These are phyloP conservation scores for Serendipita sp. DNA, from an alignment of 768 basidiomycete species.

Conservation along the genomic window DNA sequence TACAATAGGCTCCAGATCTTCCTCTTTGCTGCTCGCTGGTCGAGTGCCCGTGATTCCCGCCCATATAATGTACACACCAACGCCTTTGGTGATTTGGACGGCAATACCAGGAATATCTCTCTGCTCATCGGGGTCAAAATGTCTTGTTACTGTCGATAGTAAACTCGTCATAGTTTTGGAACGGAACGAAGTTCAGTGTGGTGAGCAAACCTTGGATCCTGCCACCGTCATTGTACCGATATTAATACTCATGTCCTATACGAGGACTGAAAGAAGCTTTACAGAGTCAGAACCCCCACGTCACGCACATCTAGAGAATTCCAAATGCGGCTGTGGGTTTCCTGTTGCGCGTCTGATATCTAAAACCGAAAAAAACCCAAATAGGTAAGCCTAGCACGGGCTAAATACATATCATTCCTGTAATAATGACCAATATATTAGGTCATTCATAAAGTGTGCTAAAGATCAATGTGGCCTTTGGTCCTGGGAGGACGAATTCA, in stretches of 20 bases:
- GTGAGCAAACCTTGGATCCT: not conserved
- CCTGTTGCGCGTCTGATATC: not conserved
- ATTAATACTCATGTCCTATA: not conserved
- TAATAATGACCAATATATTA: not conserved
- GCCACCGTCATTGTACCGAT: not conserved
- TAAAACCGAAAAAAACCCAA: not conserved
- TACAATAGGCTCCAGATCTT: conserved; percentile 20
- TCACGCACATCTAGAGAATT: not conserved
- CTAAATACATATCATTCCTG: not conserved
- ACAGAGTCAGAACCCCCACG: not conserved
- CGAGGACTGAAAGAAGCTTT: not conserved
- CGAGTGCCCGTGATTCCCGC: conserved; percentile 33
- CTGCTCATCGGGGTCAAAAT: not conserved
- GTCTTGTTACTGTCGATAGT: not conserved
- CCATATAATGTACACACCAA: conserved; percentile 74
- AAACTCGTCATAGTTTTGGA: not conserved
- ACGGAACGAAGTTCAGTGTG: not conserved
- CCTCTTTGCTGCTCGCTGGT: conserved; percentile 19
- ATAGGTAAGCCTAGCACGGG: not conserved
- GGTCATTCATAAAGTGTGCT: not conserved
- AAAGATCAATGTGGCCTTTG: not conserved
- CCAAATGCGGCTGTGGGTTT: not conserved
- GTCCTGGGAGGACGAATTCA: not conserved
- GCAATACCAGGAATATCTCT: conserved; percentile 19
- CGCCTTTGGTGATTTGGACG: conserved; percentile 49